phyloP scores from a whole-genome alignment of 768 basidiomycete species.

The Coprinellus aureogranulatus region DNA sequence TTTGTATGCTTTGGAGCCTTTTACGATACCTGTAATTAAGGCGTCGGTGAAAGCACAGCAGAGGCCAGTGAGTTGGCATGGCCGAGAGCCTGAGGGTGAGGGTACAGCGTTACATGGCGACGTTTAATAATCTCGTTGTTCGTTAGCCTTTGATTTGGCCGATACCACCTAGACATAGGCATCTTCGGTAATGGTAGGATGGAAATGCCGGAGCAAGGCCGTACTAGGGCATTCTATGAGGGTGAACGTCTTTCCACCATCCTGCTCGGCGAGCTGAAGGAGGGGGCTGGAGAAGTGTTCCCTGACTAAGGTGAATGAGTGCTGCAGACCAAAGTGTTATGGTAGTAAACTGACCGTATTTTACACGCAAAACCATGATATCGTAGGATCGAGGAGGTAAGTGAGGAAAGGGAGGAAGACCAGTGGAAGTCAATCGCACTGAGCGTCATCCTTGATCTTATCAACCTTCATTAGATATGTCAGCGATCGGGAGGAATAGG shows the following conservation, averaged over 20 bases:
- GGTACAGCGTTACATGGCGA: slow-evolving; percentile 70
- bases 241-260: slow-evolving; percentile 70
- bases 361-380: background rate
- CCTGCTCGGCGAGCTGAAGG: slow-evolving; percentile 74
- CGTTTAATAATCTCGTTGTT: slow-evolving; percentile 77
- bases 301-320: slow-evolving; percentile 46
- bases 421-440: no score
- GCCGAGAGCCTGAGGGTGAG: background rate
- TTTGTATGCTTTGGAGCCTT: slow-evolving; percentile 83
- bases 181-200: slow-evolving; percentile 4
- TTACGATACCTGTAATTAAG: slow-evolving; percentile 88
- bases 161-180: slow-evolving; percentile 62
- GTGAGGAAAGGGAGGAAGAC: background rate
- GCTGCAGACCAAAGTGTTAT: no score
- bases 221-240: slow-evolving; percentile 88
- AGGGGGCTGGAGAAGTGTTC: slow-evolving; percentile 94
- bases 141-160: slow-evolving; percentile 75
- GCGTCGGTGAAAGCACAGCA: slow-evolving; percentile 80
- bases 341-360: background rate
- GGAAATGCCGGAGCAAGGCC: slow-evolving; percentile 18
- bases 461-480: no score
- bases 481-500: no score
- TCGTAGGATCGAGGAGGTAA: background rate
- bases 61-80: background rate
- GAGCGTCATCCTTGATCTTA: no score